Conservation (phyloP, 108 stramenopile species). For the Fistulifera pelliculosa region DNA sequence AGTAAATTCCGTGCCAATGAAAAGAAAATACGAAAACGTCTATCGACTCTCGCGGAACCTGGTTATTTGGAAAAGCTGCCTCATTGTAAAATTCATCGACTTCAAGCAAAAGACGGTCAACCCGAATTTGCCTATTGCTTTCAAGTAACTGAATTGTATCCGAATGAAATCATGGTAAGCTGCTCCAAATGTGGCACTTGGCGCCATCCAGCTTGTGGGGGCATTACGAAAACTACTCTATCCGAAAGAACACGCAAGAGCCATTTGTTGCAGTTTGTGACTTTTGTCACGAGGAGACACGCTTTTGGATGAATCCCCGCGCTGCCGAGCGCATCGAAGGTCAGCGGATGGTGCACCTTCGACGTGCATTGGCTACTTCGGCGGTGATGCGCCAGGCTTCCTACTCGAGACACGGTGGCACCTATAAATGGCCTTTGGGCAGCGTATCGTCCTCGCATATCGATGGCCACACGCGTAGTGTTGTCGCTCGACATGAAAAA, state of each 20-base stretch:
- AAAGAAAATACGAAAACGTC: conserved; percentile 20
- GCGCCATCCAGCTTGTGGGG: conserved; percentile 83
- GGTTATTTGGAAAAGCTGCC: conserved; percentile 77
- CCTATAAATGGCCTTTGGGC: conserved; percentile 78
- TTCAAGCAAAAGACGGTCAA: conserved; percentile 24
- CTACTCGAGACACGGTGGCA: conserved; percentile 69
- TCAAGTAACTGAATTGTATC: conserved; percentile 69
- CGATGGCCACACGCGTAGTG: conserved; percentile 63
- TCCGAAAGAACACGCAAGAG: conserved; percentile 37
- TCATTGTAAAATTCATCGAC: conserved; percentile 66
- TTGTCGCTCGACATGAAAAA: conserved; percentile 69
- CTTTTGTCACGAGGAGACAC: conserved; percentile 53
- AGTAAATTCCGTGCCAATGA: conserved; percentile 26
- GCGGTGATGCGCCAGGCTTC: conserved; percentile 67
- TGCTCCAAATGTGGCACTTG: conserved; percentile 81
- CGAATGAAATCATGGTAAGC: conserved; percentile 67
- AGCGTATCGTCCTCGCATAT: conserved; percentile 62
- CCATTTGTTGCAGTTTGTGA: conserved; percentile 65
- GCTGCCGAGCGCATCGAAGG: conserved; percentile 43
- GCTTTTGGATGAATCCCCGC: conserved; percentile 27
- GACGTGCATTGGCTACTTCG: conserved; percentile 56
- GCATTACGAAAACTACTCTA: conserved; percentile 59
- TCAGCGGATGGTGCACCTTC: conserved; percentile 66
- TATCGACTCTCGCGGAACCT: conserved; percentile 43
- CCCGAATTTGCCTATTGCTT: conserved; percentile 56